phyloP scores from a whole-genome alignment of 2,329 filamentous ascomycete species.

The Colletotrichum kahawae region DNA sequence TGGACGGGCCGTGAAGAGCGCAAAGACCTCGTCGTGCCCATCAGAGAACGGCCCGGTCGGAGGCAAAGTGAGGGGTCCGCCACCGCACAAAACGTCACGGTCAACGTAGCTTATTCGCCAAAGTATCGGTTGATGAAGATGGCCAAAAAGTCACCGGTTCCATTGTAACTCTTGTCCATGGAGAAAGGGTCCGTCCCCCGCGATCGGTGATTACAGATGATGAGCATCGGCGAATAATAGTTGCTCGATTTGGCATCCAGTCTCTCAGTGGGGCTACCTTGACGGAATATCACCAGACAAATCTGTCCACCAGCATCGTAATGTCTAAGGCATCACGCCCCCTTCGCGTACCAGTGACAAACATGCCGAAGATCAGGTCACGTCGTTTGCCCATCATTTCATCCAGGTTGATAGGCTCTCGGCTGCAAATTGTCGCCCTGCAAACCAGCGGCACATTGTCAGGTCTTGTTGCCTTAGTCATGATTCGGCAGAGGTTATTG shows the following conservation, averaged over 20 bases:
- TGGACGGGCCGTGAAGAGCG: background rate
- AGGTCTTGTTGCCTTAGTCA: background rate
- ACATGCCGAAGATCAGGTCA: background rate
- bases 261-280: background rate
- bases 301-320: background rate
- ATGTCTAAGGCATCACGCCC: background rate
- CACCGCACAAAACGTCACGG: conserved; percentile 4
- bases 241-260: background rate
- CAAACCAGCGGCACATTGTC: background rate
- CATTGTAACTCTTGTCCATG: background rate
- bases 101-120: background rate
- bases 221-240: background rate
- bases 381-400: background rate
- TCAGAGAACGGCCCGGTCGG: background rate
- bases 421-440: background rate
- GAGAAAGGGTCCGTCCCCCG: background rate
- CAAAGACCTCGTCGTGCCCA: background rate
- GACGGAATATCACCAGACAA: background rate
- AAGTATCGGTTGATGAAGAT: background rate
- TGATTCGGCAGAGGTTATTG: background rate
- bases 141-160: background rate
- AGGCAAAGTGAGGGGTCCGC: conserved; percentile 8
- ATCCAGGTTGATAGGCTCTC: background rate
- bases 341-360: background rate
- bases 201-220: background rate